Base-by-base conservation (phyloP, 208 protist species). In the Leishmania martiniquensis region DNA sequence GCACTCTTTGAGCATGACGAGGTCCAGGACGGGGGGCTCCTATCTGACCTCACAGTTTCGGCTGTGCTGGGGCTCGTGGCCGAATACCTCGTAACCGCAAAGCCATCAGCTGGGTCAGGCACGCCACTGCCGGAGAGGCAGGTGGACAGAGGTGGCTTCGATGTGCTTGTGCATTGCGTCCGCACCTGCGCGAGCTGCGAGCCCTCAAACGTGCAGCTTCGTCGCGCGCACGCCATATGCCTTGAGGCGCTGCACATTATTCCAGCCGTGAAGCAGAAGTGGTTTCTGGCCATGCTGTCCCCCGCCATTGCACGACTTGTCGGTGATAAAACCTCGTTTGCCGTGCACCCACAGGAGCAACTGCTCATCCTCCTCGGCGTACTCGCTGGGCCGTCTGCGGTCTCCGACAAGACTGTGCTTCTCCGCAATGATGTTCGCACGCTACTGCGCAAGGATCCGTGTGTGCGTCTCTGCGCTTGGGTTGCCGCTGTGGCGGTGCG, bases 391-490 rank as follows among this genome's bases (percentile, higher is more conserved):
- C 91, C 91, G 0, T 57, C 84, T 20, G 10, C 80, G 13, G 1
- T 63, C 13, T 62, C 80, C 5, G 91, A 97, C 17, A 87, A 88
- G 55, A 77, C 59, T 15, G 15, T 71, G 52, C 57, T 93, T 45
- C 59, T 96, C 6, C 75, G 87, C 55, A 91, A 88, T 67, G 88
- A 95, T 17, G 87, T 80, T 39, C 52, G 88, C 42, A 80, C 89
- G 15, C 71, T 94, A 34, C 77, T 97, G 51, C 72, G 77, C 49
- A 55, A 55, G 6, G 93, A 95, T 76, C 91, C 93, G 29, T 85
- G 88, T 15, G 89, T 97, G 29, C 85, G 94, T 59, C 85, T 97
- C 12, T 97, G 94, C 77, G 91, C 88, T 6, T 88, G 88, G 54
- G 79, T 97, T 15, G 89, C 88, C 22, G 51, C 78, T 1, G 68